Percentiles rank a stretch among this genome's conserved stretches.
Evolutionary conservation across 176 grass and related monocot species (phyloP).

Genomic region (Thinopyrum elongatum): DNA sequence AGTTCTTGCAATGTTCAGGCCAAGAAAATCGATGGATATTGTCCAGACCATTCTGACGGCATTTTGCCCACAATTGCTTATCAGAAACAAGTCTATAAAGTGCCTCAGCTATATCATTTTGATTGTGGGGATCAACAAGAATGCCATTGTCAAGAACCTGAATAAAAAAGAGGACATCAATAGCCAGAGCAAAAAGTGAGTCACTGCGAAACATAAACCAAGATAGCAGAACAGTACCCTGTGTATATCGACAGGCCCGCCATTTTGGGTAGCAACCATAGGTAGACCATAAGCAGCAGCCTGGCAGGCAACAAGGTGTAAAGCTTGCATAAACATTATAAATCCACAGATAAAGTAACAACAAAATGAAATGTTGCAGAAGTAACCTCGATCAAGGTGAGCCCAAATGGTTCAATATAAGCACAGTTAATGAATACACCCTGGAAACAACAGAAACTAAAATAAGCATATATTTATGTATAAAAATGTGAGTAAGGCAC

Average conservation of each 20-base stretch:
- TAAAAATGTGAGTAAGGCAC: background rate
- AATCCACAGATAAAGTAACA: constrained; percentile 2
- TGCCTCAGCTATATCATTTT: constrained; percentile 75
- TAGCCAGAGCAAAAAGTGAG: constrained; percentile 15
- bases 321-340: constrained; percentile 20
- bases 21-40: constrained; percentile 86
- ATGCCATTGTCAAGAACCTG: constrained; percentile 87
- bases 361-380: constrained; percentile 14
- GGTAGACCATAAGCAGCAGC: constrained; percentile 90
- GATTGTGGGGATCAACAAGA: constrained; percentile 84
- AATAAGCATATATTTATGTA: background rate
- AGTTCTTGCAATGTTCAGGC: constrained; percentile 89
- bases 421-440: constrained; percentile 98
- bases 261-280: constrained; percentile 80
- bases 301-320: constrained; percentile 44
- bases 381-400: constrained; percentile 97
- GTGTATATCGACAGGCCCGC: constrained; percentile 82
- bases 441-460: constrained; percentile 47
- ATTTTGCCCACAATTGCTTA: constrained; percentile 67
- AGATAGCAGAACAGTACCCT: constrained; percentile 34
- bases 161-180: constrained; percentile 25
- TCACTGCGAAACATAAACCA: constrained; percentile 25
- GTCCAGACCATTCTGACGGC: constrained; percentile 66
- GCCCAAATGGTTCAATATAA: constrained; percentile 97
- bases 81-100: constrained; percentile 81